Base-by-base conservation (phyloP, 495 filamentous ascomycete genomes). In the Penicillium verhagenii region DNA sequence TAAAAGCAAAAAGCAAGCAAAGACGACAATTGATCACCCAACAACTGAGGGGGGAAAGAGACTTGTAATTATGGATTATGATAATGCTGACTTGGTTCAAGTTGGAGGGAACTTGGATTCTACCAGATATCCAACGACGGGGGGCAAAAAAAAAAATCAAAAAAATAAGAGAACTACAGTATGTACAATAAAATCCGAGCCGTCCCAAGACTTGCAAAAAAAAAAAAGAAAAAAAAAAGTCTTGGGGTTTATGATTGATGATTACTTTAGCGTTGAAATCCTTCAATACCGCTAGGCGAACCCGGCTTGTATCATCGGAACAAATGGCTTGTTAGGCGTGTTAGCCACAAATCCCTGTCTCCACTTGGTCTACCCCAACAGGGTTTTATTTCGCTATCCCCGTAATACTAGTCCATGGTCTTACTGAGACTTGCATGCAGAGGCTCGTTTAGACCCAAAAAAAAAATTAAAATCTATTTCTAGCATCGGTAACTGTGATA, bases 381-480 rank as follows among this genome's bases (percentile, higher is more conserved):
- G 28, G 28, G 28, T 10, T 31, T 31, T 31, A n/a, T 11, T 11
- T 10, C 28, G 5, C 28, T 31, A 0, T 31, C 7, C 1, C 28
- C 9, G 28, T 28, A 28, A 9, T 2, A 28, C 26, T 1, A 35
- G 33, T n/a, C 33, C 33, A 42, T 18, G 38, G 42, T 16, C 14
- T 21, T 26, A 26, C 9, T 45, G 42, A 45, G 42, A 45, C 42
- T 25, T 45, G 42, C 42, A 45, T 45, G 13, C 33, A 45, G 19
- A 21, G 21, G n/a, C 23, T 45, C 42, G 23, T 45, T 45, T 45
- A 45, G 39, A 13, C 7, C 11, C 16, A 16, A 16, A 39, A 43
- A 45, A 26, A 26, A 45, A 45, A 35, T 11, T 14, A 35, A 43
- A 48, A 31, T 48, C 45, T 48, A 48, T 48, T 48, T 35, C 45